Percentiles rank a stretch among this genome's conserved stretches.
Evolutionary conservation across 352 stramenopile genomes (phyloP).

Genomic region (Paralagenidium karlingii): DNA sequence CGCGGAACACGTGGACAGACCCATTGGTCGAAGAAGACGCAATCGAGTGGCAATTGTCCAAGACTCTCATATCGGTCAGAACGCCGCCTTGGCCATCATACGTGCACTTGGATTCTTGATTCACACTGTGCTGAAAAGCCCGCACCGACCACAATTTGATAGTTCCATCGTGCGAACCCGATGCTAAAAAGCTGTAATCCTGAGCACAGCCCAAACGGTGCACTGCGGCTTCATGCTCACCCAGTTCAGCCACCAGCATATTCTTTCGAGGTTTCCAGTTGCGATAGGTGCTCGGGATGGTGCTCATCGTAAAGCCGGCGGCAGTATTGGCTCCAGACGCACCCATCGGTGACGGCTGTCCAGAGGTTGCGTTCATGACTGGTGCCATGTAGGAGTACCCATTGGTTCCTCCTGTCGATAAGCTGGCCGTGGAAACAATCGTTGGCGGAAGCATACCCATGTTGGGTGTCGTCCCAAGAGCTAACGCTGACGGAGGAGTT

Average conservation of each 20-base stretch:
- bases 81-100: slow-evolving; percentile 88
- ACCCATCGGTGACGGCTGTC: no score
- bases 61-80: slow-evolving; percentile 89
- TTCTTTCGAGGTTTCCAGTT: slow-evolving; percentile 79
- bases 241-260: slow-evolving; percentile 70
- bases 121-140: slow-evolving; percentile 89
- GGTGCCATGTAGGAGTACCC: no score
- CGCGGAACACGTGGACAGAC: slow-evolving; percentile 92
- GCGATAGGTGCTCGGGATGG: no score
- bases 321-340: no score
- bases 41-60: slow-evolving; percentile 95
- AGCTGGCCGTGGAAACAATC: no score
- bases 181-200: slow-evolving; percentile 94
- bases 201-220: slow-evolving; percentile 88
- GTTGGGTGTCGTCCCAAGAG: no score
- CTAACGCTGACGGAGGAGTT: no score
- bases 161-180: slow-evolving; percentile 92
- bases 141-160: slow-evolving; percentile 93
- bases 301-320: no score
- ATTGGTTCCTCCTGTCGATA: no score
- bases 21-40: slow-evolving; percentile 84
- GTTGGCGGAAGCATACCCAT: no score
- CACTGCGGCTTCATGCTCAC: slow-evolving; percentile 89
- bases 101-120: slow-evolving; percentile 85
- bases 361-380: no score